Conservation (phyloP, 1,139 yeast genomes). For the Yamadazyma mexicana region DNA sequence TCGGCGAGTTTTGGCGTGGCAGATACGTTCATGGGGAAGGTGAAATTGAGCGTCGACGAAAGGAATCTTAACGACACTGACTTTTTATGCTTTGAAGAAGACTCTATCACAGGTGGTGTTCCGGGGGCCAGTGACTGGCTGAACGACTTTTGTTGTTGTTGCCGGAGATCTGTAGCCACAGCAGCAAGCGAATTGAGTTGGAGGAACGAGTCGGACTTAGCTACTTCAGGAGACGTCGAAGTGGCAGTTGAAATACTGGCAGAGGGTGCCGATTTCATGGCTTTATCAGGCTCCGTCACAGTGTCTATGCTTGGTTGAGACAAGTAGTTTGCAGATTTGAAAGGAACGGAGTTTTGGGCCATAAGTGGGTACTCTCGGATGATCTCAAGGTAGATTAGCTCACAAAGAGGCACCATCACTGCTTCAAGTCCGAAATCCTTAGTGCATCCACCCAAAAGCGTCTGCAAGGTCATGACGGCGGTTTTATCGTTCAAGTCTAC, state of each 20-base stretch:
- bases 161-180: slow-evolving; percentile 37
- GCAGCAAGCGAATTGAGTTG: slow-evolving; percentile 38
- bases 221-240: slow-evolving; percentile 5
- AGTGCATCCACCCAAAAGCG: slow-evolving; percentile 67
- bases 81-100: slow-evolving; percentile 9
- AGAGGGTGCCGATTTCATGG: no score
- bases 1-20: slow-evolving; percentile 73
- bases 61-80: slow-evolving; percentile 42
- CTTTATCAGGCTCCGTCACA: no score
- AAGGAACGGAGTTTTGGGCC: slow-evolving; percentile 40
- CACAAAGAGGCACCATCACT: slow-evolving; percentile 61
- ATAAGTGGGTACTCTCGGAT: slow-evolving; percentile 65
- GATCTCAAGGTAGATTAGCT: slow-evolving; percentile 63
- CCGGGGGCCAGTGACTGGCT: slow-evolving; percentile 8
- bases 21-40: slow-evolving; percentile 56
- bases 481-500: slow-evolving; percentile 38
- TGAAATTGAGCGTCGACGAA: slow-evolving; percentile 50
- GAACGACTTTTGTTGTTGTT: slow-evolving; percentile 14
- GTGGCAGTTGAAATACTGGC: not conserved
- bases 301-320: not conserved
- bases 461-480: slow-evolving; percentile 52
- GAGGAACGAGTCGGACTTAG: slow-evolving; percentile 16
- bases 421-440: slow-evolving; percentile 80
- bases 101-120: not conserved
- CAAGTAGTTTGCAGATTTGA: slow-evolving; percentile 17